These are phyloP conservation scores for Suillus subluteus DNA, from an alignment of 768 basidiomycete species.

Conservation along the genomic window DNA sequence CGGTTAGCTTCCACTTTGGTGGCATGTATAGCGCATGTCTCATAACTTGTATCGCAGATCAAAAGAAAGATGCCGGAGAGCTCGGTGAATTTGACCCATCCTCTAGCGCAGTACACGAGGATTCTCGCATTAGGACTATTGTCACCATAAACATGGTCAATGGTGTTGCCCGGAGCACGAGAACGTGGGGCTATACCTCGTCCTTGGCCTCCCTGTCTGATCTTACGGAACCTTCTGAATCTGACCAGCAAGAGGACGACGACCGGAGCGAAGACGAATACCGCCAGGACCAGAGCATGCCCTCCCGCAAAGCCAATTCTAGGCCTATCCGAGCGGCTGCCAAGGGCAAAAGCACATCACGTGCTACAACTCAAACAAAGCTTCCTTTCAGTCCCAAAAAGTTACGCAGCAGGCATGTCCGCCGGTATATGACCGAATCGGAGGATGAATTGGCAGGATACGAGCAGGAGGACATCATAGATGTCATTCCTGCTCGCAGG, in stretches of 20 bases:
- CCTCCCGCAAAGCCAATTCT: neutral
- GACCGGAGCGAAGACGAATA: conserved; percentile 21
- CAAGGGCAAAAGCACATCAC: conserved; percentile 8
- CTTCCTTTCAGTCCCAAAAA: conserved; percentile 75
- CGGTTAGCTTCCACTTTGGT: conserved; percentile 42
- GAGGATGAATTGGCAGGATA: conserved; percentile 46
- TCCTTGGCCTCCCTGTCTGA: conserved; percentile 25
- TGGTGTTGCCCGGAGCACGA: conserved; percentile 15
- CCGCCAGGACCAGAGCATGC: neutral
- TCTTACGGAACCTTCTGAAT: conserved; percentile 33
- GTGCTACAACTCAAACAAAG: conserved; percentile 25
- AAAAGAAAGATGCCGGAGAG: conserved; percentile 42
- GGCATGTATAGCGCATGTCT: conserved; percentile 2
- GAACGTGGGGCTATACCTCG: conserved; percentile 10
- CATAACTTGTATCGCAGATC: conserved; percentile 40
- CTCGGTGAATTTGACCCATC: conserved; percentile 64
- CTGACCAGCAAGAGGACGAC: conserved; percentile 36
- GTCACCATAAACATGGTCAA: conserved; percentile 32
- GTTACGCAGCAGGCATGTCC: conserved; percentile 42
- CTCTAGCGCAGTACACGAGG: conserved; percentile 54
- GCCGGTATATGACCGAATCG: conserved; percentile 39
- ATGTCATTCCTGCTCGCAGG: conserved; percentile 38
- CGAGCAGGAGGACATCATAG: conserved; percentile 32
- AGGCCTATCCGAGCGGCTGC: conserved; percentile 22
- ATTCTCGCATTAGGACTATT: conserved; percentile 52